phyloP scores from a whole-genome alignment of 176 grass and related monocot genomes.

The Ampelocalamus luodianensis region DNA sequence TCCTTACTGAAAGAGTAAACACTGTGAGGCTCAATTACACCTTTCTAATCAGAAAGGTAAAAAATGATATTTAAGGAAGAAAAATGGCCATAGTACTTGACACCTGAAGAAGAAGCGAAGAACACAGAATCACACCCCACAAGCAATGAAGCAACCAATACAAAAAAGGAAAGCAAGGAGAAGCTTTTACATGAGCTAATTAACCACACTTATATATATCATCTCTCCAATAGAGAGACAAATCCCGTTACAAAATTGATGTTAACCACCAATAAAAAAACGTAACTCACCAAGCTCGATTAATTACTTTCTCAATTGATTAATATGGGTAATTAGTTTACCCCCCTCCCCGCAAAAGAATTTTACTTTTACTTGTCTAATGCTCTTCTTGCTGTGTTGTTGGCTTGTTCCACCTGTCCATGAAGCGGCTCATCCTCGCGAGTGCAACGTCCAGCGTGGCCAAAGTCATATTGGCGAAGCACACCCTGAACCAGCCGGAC shows the following conservation, averaged over 20 bases:
- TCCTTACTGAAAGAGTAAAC: neutral
- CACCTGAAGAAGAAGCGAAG: neutral
- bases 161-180: neutral
- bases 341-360: conserved; percentile 28
- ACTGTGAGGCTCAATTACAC: neutral
- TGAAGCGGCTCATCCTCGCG: conserved; percentile 62
- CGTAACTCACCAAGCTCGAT: neutral
- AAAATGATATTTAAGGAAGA: neutral
- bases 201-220: neutral
- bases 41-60: neutral
- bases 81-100: neutral
- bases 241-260: conserved; percentile 41
- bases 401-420: conserved; percentile 57
- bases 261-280: neutral
- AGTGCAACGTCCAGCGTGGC: conserved; percentile 75
- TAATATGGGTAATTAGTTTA: conserved; percentile 12
- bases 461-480: conserved; percentile 91
- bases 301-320: neutral
- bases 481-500: conserved; percentile 91
- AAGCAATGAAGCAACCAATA: neutral
- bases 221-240: conserved; percentile 15
- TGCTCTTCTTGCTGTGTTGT: conserved; percentile 12
- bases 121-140: neutral
- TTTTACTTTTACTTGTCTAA: neutral
- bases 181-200: neutral